Percentiles rank a stretch among this genome's conserved stretches.
phyloP scores from a whole-genome alignment of 306 rosid species.

The Sophora flavescens region DNA sequence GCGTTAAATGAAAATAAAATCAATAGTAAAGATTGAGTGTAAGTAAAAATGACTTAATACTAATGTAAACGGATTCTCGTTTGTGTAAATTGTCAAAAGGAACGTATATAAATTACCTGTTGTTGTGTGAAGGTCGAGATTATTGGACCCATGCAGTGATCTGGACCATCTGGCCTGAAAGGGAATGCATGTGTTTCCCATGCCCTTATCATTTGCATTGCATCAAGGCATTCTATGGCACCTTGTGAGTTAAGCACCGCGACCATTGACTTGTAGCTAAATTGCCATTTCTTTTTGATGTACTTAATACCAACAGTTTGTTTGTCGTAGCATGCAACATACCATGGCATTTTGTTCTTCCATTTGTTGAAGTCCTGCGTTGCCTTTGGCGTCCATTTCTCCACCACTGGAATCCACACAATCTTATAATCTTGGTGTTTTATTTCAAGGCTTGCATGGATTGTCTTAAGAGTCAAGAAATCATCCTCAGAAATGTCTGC shows the following conservation, averaged over 20 bases:
- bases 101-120: no score
- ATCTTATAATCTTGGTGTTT: neutral
- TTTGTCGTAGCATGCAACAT: neutral
- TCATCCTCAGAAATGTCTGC: neutral
- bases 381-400: neutral
- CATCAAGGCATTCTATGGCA: neutral
- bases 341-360: neutral
- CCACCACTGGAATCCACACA: neutral
- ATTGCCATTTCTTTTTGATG: neutral
- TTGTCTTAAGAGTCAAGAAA: neutral
- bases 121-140: neutral
- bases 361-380: neutral
- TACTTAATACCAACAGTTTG: conserved; percentile 1
- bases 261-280: neutral
- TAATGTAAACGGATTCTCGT: no score
- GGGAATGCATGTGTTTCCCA: neutral
- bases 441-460: neutral
- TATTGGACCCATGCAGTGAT: neutral
- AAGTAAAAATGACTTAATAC: no score
- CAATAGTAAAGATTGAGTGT: no score
- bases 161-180: neutral
- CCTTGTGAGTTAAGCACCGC: neutral
- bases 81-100: no score
- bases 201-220: neutral
- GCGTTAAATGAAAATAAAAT: no score